Evolutionary conservation across 177 flowering plant species (phyloP), one percentile per base, ranked within the genome.

Genomic region (Tripterygium wilfordii): DNA sequence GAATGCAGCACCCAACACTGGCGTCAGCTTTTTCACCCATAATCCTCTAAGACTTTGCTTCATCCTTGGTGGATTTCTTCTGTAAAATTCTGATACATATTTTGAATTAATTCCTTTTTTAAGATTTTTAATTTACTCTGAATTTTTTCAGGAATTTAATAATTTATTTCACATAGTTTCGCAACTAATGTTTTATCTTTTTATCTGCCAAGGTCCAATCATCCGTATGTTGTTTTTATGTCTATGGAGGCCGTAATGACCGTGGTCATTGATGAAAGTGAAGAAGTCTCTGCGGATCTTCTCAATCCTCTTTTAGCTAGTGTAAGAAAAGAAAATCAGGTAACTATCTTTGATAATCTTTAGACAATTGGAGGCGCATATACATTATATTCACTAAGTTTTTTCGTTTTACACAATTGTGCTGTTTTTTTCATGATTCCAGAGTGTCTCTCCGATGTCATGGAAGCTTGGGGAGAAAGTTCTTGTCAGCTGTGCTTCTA

Each of bases 221-320:
- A 67, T 41, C 77, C 80, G 10, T 27, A 58, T 45, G 16, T 51
- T 31, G 75, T 74, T 14, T 56, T 74, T 54, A 35, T 49, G 10
- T 37, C 68, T 36, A 76, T 82, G 76, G 79, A 66, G 63, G 32
- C 28, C 20, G 72, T 76, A 20, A 78, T 82, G 88, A 66, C 65
- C 1, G n/a, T 54, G 38, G 49, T 73, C 28, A 26, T 82, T 26
- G 69, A 74, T 17, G 85, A 76, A 63, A 79, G 77, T 65, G 88
- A 82, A 50, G 72, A 68, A 4, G 49, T 74, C 8, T 61, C 82
- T 24, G 15, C 31, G 31, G 76, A 67, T 24, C 64, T 78, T 51
- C 69, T 82, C 20, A 40, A 22, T 23, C 51, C 57, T 45, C 67
- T 82, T 45, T 44, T 82, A 20, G 61, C 56, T 17, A 64, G 73